Percentiles rank a stretch among this genome's conserved stretches.
phyloP scores from a whole-genome alignment of 2,329 filamentous ascomycete genomes.

The Bipolaris zeicola region DNA sequence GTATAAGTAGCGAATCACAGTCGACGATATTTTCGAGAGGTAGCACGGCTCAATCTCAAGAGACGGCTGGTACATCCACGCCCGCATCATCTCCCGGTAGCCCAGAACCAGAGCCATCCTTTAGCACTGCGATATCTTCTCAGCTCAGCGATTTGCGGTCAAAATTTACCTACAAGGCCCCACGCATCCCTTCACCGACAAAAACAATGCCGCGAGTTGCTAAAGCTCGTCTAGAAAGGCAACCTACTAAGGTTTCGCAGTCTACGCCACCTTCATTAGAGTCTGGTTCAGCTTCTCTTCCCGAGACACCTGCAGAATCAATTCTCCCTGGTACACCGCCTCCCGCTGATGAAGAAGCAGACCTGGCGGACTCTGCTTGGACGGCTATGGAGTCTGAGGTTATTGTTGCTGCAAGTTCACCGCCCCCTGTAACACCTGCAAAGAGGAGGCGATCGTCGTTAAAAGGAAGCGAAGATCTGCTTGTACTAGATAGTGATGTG shows the following conservation, averaged over 20 bases:
- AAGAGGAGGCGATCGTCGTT: slow-evolving; percentile 29
- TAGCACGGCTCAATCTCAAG: slow-evolving; percentile 34
- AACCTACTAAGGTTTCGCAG: slow-evolving; percentile 13
- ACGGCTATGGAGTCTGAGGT: slow-evolving; percentile 38
- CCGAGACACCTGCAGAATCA: slow-evolving; percentile 6
- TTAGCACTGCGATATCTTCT: slow-evolving; percentile 33
- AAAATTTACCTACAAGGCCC: slow-evolving; percentile 37
- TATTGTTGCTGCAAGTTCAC: slow-evolving; percentile 39
- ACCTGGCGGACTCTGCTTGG: slow-evolving; percentile 36
- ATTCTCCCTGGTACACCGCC: slow-evolving; percentile 15
- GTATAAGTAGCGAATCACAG: slow-evolving; percentile 33
- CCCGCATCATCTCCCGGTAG: slow-evolving; percentile 40
- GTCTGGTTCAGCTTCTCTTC: neutral
- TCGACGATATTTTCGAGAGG: slow-evolving; percentile 34
- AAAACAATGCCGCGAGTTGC: slow-evolving; percentile 1
- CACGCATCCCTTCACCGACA: slow-evolving; percentile 4
- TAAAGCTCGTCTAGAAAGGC: slow-evolving; percentile 14
- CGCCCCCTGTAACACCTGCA: slow-evolving; percentile 26
- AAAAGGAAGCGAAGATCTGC: slow-evolving; percentile 55
- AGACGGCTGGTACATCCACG: slow-evolving; percentile 33
- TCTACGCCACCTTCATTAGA: slow-evolving; percentile 14
- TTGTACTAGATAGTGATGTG: slow-evolving; percentile 54
- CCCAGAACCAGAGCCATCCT: slow-evolving; percentile 34
- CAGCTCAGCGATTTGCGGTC: slow-evolving; percentile 39
- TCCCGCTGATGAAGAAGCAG: slow-evolving; percentile 10